Base-by-base conservation (phyloP, 2,329 filamentous ascomycete species). In the Apiospora pterosperma region DNA sequence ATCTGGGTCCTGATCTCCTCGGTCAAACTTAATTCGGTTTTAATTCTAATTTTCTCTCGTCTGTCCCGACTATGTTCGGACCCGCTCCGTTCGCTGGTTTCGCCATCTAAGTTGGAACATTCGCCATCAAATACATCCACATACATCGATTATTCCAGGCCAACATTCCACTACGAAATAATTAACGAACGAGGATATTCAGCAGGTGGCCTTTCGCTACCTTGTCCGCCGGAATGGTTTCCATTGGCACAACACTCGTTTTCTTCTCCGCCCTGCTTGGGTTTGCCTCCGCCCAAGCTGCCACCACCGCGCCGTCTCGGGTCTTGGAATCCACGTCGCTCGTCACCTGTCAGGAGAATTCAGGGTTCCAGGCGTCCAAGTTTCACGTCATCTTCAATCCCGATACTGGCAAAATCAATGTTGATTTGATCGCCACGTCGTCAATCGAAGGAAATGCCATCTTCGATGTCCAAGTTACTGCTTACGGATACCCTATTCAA, bases 351-450 rank as follows among this genome's bases (percentile, higher is more conserved):
- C 90, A 92, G 82, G 80, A 83, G 65, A 90, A 92, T 77, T 92
- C 90, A 44, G 88, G 87, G 71, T 94, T 96, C 77, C 90, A 90
- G 2, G 92, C 92, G 64, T 92, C 89, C 65, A 83, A 93, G 64
- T 95, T 96, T 84, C 88, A 93, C 71, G 90, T 95, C 76, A 80
- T 85, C 68, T 91, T 89, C 78, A 90, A 84, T 3, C 88, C 89
- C 21, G 78, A 84, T 69, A 91, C 92, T 76, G 81, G 82, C 70
- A 86, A 84, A 28, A 79, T 92, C 62, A 77, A 82, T 62, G 87
- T 93, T 75, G 85, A 91, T 73, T 86, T 95, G 71, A 84, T 89
- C 68, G 91, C 91, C 69, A 85, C 91, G 62, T 93, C 92, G 44
- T 80, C 90, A 60, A 90, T 96, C 71, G 83, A 88, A 66, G 91